Percentiles rank a stretch among this genome's conserved stretches.
Conservation (phyloP, 192 early-diverging fungal species). For the Obelidium mucronatum region DNA sequence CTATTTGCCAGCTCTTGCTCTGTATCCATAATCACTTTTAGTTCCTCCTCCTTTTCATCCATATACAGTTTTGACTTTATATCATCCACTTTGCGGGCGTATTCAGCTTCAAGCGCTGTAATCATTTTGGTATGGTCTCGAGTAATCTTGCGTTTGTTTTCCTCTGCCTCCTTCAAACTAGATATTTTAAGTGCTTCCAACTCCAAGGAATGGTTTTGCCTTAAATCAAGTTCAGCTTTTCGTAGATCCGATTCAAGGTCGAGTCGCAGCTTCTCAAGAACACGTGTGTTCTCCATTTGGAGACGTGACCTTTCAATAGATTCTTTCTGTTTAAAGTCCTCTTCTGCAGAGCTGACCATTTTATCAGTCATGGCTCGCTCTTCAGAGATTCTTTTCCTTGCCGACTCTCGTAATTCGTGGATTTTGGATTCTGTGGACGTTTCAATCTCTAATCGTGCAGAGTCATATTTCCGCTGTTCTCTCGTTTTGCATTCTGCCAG, state of each 20-base stretch:
- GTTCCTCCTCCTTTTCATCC: constrained; percentile 28
- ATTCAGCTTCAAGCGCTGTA: constrained; percentile 16
- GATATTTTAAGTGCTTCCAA: constrained; percentile 9
- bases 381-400: background rate
- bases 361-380: constrained; percentile 10
- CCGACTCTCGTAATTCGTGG: constrained; percentile 1
- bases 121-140: constrained; percentile 18
- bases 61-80: constrained; percentile 10
- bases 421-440: constrained; percentile 10
- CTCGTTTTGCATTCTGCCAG: constrained; percentile 11
- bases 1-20: constrained; percentile 12
- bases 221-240: constrained; percentile 12
- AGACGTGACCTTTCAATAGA: constrained; percentile 1
- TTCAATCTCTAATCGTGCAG: constrained; percentile 13
- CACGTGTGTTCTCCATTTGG: constrained; percentile 12
- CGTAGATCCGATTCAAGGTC: background rate
- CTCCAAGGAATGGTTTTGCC: background rate
- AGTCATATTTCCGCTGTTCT: constrained; percentile 25
- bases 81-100: constrained; percentile 14
- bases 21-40: constrained; percentile 21
- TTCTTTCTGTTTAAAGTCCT: constrained; percentile 2
- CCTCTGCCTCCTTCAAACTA: background rate
- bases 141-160: constrained; percentile 18
- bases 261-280: background rate
- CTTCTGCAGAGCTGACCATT: background rate